phyloP scores from a whole-genome alignment of 2,329 filamentous ascomycete genomes.

The Ceratocystiopsis minuta region DNA sequence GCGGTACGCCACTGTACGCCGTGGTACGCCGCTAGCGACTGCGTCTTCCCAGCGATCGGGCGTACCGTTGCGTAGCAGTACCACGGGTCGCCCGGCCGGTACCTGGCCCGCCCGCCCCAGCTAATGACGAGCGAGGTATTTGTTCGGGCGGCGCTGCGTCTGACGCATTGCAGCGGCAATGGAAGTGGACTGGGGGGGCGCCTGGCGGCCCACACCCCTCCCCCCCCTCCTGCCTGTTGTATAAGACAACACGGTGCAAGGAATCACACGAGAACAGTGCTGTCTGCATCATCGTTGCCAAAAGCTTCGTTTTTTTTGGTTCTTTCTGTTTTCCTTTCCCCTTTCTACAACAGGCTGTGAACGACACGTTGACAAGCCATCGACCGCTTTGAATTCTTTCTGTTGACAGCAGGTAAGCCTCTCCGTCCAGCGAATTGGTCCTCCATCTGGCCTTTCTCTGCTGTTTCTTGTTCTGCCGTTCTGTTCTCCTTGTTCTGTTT shows the following conservation, averaged over 20 bases:
- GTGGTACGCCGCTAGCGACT: too few species aligned
- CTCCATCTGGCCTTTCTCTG: too few species aligned
- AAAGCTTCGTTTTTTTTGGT: constrained; percentile 2
- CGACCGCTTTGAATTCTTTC: too few species aligned
- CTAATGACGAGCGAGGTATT: constrained; percentile 10
- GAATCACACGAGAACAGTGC: constrained; percentile 1
- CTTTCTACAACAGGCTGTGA: too few species aligned
- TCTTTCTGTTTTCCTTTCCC: not conserved
- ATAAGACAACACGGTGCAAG: constrained; percentile 3
- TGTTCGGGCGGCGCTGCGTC: not conserved
- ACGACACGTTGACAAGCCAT: too few species aligned
- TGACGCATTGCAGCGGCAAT: constrained; percentile 4
- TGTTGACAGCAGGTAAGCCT: too few species aligned
- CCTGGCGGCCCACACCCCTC: not conserved
- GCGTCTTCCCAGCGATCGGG: too few species aligned
- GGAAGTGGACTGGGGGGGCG: constrained; percentile 2
- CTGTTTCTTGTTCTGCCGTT: too few species aligned
- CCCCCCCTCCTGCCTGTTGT: not conserved
- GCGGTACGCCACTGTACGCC: too few species aligned
- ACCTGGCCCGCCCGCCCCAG: not conserved
- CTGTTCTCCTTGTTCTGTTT: too few species aligned
- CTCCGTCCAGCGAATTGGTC: too few species aligned
- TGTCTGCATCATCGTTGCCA: constrained; percentile 1
- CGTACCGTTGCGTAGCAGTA: constrained; percentile 1
- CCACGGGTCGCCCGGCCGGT: too few species aligned